Conservation (phyloP, 2,329 filamentous ascomycete genomes). For the Tolypocladium sp. region DNA sequence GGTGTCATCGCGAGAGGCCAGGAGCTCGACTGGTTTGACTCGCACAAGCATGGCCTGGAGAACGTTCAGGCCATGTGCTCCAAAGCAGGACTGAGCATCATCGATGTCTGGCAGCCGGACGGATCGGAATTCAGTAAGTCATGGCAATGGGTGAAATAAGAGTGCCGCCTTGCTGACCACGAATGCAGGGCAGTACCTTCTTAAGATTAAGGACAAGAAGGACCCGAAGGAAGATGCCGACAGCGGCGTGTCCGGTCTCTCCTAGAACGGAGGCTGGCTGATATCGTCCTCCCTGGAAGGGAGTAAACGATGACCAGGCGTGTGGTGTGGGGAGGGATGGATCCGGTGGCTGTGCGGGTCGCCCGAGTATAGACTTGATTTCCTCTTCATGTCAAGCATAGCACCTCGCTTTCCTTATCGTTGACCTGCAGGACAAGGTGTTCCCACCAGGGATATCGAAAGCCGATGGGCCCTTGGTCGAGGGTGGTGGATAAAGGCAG, state of each 20-base stretch:
- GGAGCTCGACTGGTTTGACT: constrained; percentile 34
- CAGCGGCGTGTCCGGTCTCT: constrained; percentile 24
- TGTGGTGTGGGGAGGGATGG: not conserved
- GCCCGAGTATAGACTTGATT: not conserved
- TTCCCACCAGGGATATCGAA: constrained; percentile 30
- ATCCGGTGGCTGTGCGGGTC: not conserved
- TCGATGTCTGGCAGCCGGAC: constrained; percentile 25
- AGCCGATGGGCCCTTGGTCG: constrained; percentile 13
- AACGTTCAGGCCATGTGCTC: constrained; percentile 28
- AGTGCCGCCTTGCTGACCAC: constrained; percentile 2
- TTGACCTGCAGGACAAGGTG: constrained; percentile 22
- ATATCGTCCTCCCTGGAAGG: not conserved
- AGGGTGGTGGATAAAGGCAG: constrained; percentile 5
- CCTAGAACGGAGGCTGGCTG: not conserved
- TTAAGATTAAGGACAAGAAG: constrained; percentile 18
- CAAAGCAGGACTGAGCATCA: constrained; percentile 25
- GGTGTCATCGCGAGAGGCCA: constrained; percentile 19
- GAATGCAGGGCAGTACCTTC: constrained; percentile 27
- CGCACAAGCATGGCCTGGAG: constrained; percentile 29
- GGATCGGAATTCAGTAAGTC: constrained; percentile 29
- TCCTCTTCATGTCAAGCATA: constrained; percentile 26
- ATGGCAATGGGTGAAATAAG: not conserved
- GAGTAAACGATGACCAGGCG: not conserved
- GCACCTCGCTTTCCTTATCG: constrained; percentile 20
- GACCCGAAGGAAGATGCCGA: constrained; percentile 25